Evolutionary conservation across 2,329 filamentous ascomycete genomes (phyloP), one percentile per base, ranked within the genome.

Genomic region (Neurospora crassa): DNA sequence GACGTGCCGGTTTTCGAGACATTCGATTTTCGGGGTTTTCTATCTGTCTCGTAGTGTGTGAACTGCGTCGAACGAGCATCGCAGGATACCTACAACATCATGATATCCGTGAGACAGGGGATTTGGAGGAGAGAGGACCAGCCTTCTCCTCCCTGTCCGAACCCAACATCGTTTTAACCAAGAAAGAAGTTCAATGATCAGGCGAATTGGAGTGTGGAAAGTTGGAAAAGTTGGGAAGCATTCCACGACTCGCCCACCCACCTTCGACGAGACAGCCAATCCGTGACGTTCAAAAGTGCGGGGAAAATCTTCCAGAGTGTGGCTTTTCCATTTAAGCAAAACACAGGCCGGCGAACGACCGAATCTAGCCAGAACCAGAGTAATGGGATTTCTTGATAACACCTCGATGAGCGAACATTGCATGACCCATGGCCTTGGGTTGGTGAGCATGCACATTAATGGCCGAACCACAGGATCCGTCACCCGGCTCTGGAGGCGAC

Each of bases 191-290:
- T 7, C 67, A 41, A 20, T 40, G 34, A 40, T 4, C 14, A 16
- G 3, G 16, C 16, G 29, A 10, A 18, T 40, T 40, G 67, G 40
- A 40, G 67, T 5, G 34, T 59, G 47, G 47, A 12, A 59, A 2
- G 16, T 37, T 59, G 47, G 24, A 12, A 12, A 59, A 2, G 40
- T 43, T 68, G 67, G 20, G 67, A 34, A 68, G 67, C 20, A 42
- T 24, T 40, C 43, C 41, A 53, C 37, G 67, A 70, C 63, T 68
- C 41, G 24, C 40, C 34, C 67, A 59, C 47, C 47, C 20, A 29
- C 47, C 47, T 6, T 59, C 53, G 59, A 14, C 41, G 68, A 67
- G 40, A 68, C 72, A 70, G 70, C 72, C 72, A 72, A 73, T 73
- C 69, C 70, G 67, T 6, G 53, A n/a, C 20, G 45, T 8, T 24